Base-by-base conservation (phyloP, 257 asterid genomes). In the Marsdenia floribunda region DNA sequence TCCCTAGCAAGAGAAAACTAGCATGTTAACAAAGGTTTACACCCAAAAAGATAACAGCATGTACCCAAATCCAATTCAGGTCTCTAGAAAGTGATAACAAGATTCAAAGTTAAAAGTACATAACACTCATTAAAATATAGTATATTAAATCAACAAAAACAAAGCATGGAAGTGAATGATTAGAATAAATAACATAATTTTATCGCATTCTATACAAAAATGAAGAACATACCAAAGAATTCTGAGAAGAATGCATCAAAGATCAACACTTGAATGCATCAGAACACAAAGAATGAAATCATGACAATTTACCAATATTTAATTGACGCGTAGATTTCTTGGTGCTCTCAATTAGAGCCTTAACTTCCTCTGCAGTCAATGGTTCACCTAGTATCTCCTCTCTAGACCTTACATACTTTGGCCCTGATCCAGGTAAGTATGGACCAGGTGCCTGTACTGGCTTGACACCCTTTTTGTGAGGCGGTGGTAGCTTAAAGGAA, bases 381-480 rank as follows among this genome's bases (percentile, higher is more conserved):
- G 96, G 91, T 80, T 83, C 97, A 70, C 99, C 98, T 76, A 92
- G 76, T 14, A 94, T 47, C 76, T 88, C 96, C 74, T 90, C 96
- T 50, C 96, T 78, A 12, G 97, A 87, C 85, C 59, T 76, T 60
- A 83, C 96, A 67, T 88, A 83, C 90, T 83, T 87, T 0, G 98
- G 99, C 40, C 96, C 99, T 1, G 96, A 86, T 50, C 97, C 99
- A 0, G 87, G 86, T 38, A 94, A 83, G 77, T 73, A 92, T 3
- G 99, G 99, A 26, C 99, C 98, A 0, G 99, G 98, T n/a, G 96
- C 82, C 80, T 94, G 99, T 12, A 94, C 96, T 9, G 98, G 88
- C 91, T 95, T 95, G 76, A 95, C 96, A 1, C 99, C 99, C 82
- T 90, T 95, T 55, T 92, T 92, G 74, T 86, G 80, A 5, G 90